Evolutionary conservation across 345 rosid species (phyloP).

Genomic region (Eucalyptus grandis): DNA sequence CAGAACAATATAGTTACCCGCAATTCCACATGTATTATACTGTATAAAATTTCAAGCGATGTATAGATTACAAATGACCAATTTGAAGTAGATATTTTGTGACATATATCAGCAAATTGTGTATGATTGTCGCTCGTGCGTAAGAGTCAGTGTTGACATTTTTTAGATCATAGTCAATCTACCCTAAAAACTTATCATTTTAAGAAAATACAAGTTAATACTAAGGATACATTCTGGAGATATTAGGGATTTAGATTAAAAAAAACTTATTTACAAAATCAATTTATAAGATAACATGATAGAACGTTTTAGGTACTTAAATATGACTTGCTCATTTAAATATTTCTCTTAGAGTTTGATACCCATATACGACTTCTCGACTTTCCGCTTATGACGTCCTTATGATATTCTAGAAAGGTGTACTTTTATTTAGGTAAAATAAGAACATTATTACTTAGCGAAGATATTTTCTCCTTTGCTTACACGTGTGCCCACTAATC

Average conservation of each 20-base stretch:
- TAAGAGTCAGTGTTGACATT: background rate
- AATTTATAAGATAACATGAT: background rate
- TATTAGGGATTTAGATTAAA: background rate
- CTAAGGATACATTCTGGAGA: background rate
- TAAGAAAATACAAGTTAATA: background rate
- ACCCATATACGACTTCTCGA: background rate
- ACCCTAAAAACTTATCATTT: background rate
- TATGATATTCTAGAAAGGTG: background rate
- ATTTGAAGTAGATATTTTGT: background rate
- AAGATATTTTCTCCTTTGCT: background rate
- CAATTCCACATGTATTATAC: background rate
- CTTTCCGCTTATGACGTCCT: background rate
- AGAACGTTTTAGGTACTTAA: background rate
- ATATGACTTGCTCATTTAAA: background rate
- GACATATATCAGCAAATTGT: background rate
- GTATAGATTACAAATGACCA: background rate
- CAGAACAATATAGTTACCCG: background rate
- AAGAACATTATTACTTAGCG: background rate
- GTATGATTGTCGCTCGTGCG: background rate
- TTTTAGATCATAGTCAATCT: background rate
- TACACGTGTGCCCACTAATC: background rate
- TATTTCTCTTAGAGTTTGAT: background rate
- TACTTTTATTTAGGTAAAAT: background rate
- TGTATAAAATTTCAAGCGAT: background rate
- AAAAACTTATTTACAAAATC: background rate